phyloP scores from a whole-genome alignment of 2,329 filamentous ascomycete species.

The Colletotrichum plurivorum region DNA sequence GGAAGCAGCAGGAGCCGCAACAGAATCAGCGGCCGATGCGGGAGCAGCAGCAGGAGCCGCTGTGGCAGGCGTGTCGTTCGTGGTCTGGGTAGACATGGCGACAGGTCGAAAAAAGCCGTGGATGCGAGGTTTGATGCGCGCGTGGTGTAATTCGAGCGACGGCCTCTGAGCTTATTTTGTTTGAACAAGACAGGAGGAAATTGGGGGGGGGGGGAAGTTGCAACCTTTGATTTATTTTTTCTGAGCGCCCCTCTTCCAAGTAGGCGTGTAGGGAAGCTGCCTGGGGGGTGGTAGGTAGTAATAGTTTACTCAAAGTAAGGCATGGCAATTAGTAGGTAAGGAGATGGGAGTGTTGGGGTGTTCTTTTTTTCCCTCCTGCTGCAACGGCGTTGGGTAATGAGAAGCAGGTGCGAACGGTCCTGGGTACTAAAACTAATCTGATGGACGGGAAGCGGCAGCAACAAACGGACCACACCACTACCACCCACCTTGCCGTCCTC shows the following conservation, averaged over 20 bases:
- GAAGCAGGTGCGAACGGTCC: conserved; percentile 2
- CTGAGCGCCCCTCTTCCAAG: conserved; percentile 23
- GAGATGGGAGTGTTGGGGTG: conserved; percentile 12
- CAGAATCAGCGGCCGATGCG: conserved; percentile 6
- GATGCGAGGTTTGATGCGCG: conserved; percentile 4
- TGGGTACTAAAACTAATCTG: conserved; percentile 19
- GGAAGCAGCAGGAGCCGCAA: conserved; percentile 15
- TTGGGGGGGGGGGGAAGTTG: too few species aligned
- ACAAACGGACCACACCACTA: conserved; percentile 1
- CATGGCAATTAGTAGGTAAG: not conserved
- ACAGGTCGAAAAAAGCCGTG: conserved; percentile 1
- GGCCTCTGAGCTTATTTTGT: conserved; percentile 4
- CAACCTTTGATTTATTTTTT: conserved; percentile 1
- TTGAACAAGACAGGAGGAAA: conserved; percentile 13
- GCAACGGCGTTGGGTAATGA: not conserved
- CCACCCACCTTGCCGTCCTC: too few species aligned
- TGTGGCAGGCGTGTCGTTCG: conserved; percentile 43
- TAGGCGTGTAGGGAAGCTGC: conserved; percentile 17
- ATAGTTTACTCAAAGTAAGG: too few species aligned
- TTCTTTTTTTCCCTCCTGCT: conserved; percentile 1
- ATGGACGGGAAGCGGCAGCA: conserved; percentile 26
- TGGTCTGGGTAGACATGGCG: conserved; percentile 47
- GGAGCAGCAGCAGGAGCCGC: conserved; percentile 27
- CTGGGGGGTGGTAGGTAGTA: not conserved
- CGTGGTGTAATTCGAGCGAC: conserved; percentile 9